These are phyloP conservation scores for Luffa acutangula DNA, from an alignment of 306 rosid species.

Conservation along the genomic window DNA sequence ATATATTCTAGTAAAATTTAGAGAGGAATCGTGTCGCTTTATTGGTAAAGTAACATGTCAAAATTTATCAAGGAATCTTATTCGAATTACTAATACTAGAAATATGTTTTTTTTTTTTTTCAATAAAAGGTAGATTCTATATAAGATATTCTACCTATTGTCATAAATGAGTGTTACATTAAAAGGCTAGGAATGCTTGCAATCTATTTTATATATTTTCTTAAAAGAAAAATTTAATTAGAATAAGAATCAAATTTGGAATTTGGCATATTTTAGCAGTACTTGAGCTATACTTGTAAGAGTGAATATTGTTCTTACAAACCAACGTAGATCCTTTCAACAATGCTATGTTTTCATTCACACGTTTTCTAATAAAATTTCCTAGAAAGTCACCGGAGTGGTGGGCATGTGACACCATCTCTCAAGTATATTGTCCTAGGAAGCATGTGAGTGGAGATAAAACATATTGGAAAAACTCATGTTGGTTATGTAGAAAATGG, in stretches of 20 bases:
- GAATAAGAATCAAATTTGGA: too few relatives aligned
- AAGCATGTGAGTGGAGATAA: too few relatives aligned
- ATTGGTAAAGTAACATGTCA: neutral
- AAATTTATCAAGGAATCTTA: neutral
- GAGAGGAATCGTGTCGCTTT: neutral
- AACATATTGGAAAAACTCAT: neutral
- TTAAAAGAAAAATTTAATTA: too few relatives aligned
- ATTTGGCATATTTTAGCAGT: too few relatives aligned
- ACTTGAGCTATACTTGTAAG: neutral
- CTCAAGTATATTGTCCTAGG: neutral
- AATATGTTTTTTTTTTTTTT: neutral
- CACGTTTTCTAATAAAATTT: too few relatives aligned
- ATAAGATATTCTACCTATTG: neutral
- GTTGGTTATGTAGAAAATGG: neutral
- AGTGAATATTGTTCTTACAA: too few relatives aligned
- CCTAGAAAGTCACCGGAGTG: neutral
- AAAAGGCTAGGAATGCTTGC: neutral
- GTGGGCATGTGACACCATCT: neutral
- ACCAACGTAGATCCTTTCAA: neutral
- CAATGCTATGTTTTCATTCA: neutral
- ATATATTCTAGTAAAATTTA: neutral
- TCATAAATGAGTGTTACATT: neutral
- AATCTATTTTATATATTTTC: neutral
- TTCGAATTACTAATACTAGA: neutral
- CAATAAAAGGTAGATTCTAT: neutral